Evolutionary conservation across 805 yeast genomes (phyloP).

Genomic region (Spathaspora hagerdaliae): DNA sequence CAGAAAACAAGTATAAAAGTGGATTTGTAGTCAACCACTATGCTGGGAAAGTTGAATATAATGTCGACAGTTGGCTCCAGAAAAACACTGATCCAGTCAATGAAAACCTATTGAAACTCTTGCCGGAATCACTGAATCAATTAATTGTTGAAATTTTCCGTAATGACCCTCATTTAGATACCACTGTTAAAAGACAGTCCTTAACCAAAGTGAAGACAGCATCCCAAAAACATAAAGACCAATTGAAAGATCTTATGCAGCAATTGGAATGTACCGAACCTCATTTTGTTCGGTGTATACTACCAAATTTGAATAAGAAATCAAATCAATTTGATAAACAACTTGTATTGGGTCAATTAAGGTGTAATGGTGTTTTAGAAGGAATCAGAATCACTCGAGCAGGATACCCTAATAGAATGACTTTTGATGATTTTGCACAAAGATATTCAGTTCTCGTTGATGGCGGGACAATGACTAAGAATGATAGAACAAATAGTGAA

Average conservation of each 20-base stretch:
- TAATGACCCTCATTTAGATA: conserved; percentile 23
- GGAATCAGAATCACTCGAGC: conserved; percentile 97
- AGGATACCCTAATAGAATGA: conserved; percentile 91
- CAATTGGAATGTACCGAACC: conserved; percentile 83
- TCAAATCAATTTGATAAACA: conserved; percentile 69
- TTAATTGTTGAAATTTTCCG: conserved; percentile 57
- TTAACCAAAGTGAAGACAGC: conserved; percentile 50
- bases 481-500: conserved; percentile 66
- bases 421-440: conserved; percentile 72
- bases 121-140: conserved; percentile 52
- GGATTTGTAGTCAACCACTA: conserved; percentile 88
- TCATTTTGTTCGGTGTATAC: conserved; percentile 92
- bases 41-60: conserved; percentile 95
- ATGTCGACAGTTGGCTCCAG: conserved; percentile 87
- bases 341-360: conserved; percentile 79
- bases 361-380: conserved; percentile 97
- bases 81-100: conserved; percentile 92
- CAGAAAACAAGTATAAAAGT: conserved; percentile 65
- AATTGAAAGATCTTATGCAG: conserved; percentile 63
- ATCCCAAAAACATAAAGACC: conserved; percentile 86
- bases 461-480: conserved; percentile 39
- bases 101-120: conserved; percentile 61
- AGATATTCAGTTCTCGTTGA: conserved; percentile 66
- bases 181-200: conserved; percentile 33
- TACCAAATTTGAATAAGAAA: conserved; percentile 77